phyloP scores from a whole-genome alignment of 208 protist genomes.

The Baffinella frigidus region DNA sequence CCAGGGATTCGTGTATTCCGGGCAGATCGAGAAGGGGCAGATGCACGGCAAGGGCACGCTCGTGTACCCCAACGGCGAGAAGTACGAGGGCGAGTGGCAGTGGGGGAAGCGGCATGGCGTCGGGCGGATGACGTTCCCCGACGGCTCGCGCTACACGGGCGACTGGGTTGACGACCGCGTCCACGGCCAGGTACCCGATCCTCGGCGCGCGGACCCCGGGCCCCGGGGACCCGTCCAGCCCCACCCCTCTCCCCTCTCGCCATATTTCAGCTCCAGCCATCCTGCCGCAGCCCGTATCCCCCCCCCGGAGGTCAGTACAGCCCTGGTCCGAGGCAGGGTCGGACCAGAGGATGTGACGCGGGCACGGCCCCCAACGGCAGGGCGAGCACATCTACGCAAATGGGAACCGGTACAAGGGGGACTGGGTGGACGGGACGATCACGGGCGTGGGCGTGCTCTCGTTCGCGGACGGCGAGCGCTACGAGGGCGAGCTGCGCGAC shows the following conservation, averaged over 20 bases:
- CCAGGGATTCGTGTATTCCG: conserved; percentile 85
- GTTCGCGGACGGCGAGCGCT: conserved; percentile 88
- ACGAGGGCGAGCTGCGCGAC: conserved; percentile 71
- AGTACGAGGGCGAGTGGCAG: conserved; percentile 84
- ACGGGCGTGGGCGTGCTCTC: conserved; percentile 86
- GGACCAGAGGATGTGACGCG: neutral
- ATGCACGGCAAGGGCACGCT: conserved; percentile 91
- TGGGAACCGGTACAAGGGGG: conserved; percentile 75
- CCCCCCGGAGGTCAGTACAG: no score
- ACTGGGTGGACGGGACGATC: conserved; percentile 90
- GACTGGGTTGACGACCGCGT: conserved; percentile 82
- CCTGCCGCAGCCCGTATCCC: neutral
- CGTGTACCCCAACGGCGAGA: conserved; percentile 84
- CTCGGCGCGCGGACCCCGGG: no score
- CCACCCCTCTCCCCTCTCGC: neutral
- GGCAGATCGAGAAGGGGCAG: conserved; percentile 90
- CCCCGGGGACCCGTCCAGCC: neutral
- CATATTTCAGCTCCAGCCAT: neutral
- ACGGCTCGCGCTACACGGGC: conserved; percentile 75
- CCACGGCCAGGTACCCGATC: neutral
- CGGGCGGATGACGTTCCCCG: conserved; percentile 85
- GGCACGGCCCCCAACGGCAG: conserved; percentile 78
- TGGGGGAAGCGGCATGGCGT: conserved; percentile 87
- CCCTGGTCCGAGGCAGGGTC: no score
- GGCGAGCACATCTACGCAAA: conserved; percentile 88